Evolutionary conservation across 495 filamentous ascomycete genomes (phyloP).

Genomic region (Neurospora sp.): DNA sequence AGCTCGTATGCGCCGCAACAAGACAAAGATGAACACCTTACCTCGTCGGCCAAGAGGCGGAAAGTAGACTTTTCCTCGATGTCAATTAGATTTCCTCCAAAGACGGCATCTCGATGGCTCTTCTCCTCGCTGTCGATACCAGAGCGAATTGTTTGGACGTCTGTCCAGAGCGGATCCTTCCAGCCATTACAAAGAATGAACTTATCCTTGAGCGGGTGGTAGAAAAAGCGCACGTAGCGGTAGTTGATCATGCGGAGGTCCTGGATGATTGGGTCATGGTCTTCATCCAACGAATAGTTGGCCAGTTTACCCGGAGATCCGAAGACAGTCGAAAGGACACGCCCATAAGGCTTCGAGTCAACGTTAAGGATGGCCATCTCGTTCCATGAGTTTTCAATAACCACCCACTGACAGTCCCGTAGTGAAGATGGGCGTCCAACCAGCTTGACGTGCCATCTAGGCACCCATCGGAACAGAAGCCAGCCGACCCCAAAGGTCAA

Average conservation of each 20-base stretch:
- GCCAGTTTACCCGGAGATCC: slow-evolving; percentile 49
- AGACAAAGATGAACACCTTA: slow-evolving; percentile 23
- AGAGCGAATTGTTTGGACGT: slow-evolving; percentile 59
- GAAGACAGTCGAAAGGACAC: slow-evolving; percentile 80
- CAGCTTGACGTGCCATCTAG: slow-evolving; percentile 71
- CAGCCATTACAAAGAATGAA: slow-evolving; percentile 79
- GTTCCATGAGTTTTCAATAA: slow-evolving; percentile 94
- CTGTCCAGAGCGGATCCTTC: slow-evolving; percentile 86
- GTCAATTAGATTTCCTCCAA: slow-evolving; percentile 81
- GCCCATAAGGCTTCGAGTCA: slow-evolving; percentile 58
- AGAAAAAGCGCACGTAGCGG: slow-evolving; percentile 87
- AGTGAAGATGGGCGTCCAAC: slow-evolving; percentile 59
- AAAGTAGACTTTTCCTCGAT: slow-evolving; percentile 77
- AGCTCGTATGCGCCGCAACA: slow-evolving; percentile 1
- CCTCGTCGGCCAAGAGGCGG: slow-evolving; percentile 85
- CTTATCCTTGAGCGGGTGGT: slow-evolving; percentile 76
- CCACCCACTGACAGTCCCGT: slow-evolving; percentile 75
- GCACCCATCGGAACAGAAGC: slow-evolving; percentile 81
- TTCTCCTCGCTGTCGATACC: slow-evolving; percentile 91
- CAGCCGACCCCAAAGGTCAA: slow-evolving; percentile 68
- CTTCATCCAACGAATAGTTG: slow-evolving; percentile 58
- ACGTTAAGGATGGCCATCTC: slow-evolving; percentile 70
- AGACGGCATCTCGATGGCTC: slow-evolving; percentile 70
- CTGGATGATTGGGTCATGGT: slow-evolving; percentile 68
- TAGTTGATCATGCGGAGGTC: slow-evolving; percentile 73